Evolutionary conservation across 2,329 filamentous ascomycete species (phyloP).

Genomic region (Neoscytalidium dimidiatum): DNA sequence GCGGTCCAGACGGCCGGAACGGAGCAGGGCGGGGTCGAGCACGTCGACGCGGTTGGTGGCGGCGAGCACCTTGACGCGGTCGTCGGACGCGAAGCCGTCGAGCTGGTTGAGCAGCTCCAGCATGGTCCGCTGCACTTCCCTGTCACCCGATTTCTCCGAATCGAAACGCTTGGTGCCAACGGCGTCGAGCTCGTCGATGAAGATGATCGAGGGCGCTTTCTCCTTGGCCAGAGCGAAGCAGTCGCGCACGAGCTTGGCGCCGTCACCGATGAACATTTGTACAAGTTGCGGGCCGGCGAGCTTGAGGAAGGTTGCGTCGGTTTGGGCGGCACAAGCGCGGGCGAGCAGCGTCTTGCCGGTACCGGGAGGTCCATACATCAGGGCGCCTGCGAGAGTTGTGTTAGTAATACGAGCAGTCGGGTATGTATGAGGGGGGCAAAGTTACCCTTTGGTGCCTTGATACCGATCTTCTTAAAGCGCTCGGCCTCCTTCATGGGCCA

Average conservation of each 20-base stretch:
- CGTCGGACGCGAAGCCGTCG: constrained; percentile 95
- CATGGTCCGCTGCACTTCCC: constrained; percentile 98
- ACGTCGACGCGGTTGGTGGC: constrained; percentile 95
- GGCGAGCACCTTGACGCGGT: constrained; percentile 93
- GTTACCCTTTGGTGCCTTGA: constrained; percentile 97
- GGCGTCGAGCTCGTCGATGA: constrained; percentile 97
- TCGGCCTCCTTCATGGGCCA: constrained; percentile 99
- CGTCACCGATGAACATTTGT: constrained; percentile 99
- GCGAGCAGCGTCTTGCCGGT: constrained; percentile 91
- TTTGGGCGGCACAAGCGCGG: constrained; percentile 94
- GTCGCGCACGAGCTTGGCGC: constrained; percentile 95
- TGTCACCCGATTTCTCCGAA: constrained; percentile 94
- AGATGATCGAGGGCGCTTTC: constrained; percentile 98
- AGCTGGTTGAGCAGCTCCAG: constrained; percentile 97
- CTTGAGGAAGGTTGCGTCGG: constrained; percentile 97
- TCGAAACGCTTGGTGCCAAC: constrained; percentile 99
- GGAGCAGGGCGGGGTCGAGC: constrained; percentile 84
- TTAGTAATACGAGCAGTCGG: constrained; percentile 20
- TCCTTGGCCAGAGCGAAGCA: constrained; percentile 98
- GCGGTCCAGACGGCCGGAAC: constrained; percentile 87
- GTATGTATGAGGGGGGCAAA: constrained; percentile 2
- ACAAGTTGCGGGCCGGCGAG: constrained; percentile 96
- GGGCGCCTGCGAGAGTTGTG: constrained; percentile 63
- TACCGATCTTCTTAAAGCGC: constrained; percentile 98
- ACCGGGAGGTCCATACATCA: constrained; percentile 96